Base-by-base conservation (phyloP, 208 protist species). In the Angomonas ambiguus region DNA sequence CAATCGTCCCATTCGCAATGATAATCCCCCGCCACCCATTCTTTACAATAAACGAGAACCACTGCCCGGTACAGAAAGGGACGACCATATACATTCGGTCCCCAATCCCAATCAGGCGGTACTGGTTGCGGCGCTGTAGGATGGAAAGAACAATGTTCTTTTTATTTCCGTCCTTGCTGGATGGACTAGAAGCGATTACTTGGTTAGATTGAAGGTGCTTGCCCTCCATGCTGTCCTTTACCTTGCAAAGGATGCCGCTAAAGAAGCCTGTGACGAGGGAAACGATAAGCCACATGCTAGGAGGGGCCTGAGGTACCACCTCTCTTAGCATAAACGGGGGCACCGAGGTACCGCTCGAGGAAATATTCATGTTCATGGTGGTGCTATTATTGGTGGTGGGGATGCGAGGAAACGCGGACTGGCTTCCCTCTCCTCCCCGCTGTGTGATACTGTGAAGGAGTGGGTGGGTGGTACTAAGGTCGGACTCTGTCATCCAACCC, bases 61-160 rank as follows among this genome's bases (percentile, higher is more conserved):
- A 94, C 77, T 91, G 88, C 0, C 88, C 88, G 0, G 83, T 91
- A 69, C 83, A 92, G 69, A 94, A 91, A 0, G 88, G 88, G 18
- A 94, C 77, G 25, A 91, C 78, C 71, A 94, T 85, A 74, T 91
- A 94, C 51, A 92, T 73, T 8, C 87, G 74, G 22, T 88, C 83
- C 0, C 74, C 76, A 25, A 85, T 57, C 25, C 82, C 82, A 32
- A 82, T 83, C 24, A 82, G 68, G 55, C 80, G 80, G 24, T 69
- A 72, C 31, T 67, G 64, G 32, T 71, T 71, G 42, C 74, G 70
- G 30, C 72, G 77, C 25, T 74, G 55, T 6, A 65, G 28, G 10
- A 30, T 59, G 16, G 60, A 42, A 20, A 33, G 20, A n/a, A 45
- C 25, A 1, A n/a, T 11, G 2, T 49, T 41, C 11, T 16, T 6